Evolutionary conservation across 1,139 yeast genomes (phyloP).

Genomic region (Blastobotrys indianensis): DNA sequence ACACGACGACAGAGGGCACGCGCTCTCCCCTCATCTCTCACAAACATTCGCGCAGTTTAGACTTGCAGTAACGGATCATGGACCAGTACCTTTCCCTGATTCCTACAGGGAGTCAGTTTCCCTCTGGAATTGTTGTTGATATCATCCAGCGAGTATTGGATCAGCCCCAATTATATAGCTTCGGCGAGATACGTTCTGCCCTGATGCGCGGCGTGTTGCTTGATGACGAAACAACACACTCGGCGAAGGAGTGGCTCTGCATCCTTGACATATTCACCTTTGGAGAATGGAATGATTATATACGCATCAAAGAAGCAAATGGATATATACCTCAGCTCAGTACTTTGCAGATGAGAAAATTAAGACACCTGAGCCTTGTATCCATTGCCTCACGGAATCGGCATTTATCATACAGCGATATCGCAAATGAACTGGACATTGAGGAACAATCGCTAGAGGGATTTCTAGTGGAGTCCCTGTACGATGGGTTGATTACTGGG

Average conservation of each 20-base stretch:
- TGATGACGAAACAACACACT: slow-evolving; percentile 8
- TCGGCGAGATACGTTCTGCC: slow-evolving; percentile 22
- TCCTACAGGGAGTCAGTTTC: slow-evolving; percentile 12
- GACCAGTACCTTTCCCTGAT: slow-evolving; percentile 19
- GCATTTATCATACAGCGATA: slow-evolving; percentile 15
- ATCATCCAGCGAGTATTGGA: slow-evolving; percentile 17
- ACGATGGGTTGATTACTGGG: slow-evolving; percentile 24
- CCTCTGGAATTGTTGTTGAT: slow-evolving; percentile 16
- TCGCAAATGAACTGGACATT: slow-evolving; percentile 15
- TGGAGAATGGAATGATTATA: slow-evolving; percentile 21
- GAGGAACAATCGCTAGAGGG: slow-evolving; percentile 19
- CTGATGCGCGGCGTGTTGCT: slow-evolving; percentile 3
- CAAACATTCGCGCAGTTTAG: not conserved
- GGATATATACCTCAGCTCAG: slow-evolving; percentile 12
- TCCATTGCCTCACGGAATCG: slow-evolving; percentile 16
- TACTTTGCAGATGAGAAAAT: slow-evolving; percentile 16
- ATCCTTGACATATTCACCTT: slow-evolving; percentile 21
- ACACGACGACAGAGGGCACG: not conserved
- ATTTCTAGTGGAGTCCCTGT: slow-evolving; percentile 24
- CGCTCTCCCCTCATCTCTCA: not conserved
- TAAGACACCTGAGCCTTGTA: slow-evolving; percentile 21
- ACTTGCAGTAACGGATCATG: slow-evolving; percentile 10
- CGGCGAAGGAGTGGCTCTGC: slow-evolving; percentile 13
- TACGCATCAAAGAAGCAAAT: slow-evolving; percentile 1
- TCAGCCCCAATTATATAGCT: slow-evolving; percentile 18